A percentile compares a stretch with the other conserved stretches of the same genome.
Conservation (phyloP, 2,329 filamentous ascomycete species). For the Davidsoniella australis region DNA sequence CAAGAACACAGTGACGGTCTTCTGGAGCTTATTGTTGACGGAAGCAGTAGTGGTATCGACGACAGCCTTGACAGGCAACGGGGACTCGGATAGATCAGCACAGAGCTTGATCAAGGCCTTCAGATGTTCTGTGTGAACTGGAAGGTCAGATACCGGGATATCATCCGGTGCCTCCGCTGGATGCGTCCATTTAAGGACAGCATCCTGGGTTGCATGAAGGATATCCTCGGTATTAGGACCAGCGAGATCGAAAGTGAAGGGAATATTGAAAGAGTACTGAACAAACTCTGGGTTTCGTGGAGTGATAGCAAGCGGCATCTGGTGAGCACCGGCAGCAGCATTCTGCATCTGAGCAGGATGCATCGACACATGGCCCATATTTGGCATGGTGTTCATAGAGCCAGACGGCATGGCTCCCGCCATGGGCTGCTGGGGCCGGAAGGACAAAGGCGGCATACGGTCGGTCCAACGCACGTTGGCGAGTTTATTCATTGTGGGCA, state of each 20-base stretch:
- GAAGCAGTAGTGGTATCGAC: slow-evolving; percentile 63
- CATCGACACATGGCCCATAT: slow-evolving; percentile 21
- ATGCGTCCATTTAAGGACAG: slow-evolving; percentile 84
- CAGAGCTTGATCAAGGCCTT: slow-evolving; percentile 65
- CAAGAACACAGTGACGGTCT: slow-evolving; percentile 77
- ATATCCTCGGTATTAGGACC: slow-evolving; percentile 92
- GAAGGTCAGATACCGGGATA: slow-evolving; percentile 71
- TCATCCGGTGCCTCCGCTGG: slow-evolving; percentile 73
- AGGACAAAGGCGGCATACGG: slow-evolving; percentile 30
- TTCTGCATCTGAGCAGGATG: slow-evolving; percentile 23
- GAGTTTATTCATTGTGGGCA: slow-evolving; percentile 48
- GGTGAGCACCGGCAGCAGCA: slow-evolving; percentile 6
- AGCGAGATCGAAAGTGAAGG: slow-evolving; percentile 79
- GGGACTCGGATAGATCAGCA: slow-evolving; percentile 56
- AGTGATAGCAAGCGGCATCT: slow-evolving; percentile 9
- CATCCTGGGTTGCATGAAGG: slow-evolving; percentile 75
- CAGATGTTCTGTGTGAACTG: slow-evolving; percentile 80
- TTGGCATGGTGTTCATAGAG: slow-evolving; percentile 9
- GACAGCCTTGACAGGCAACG: slow-evolving; percentile 61
- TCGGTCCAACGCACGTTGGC: slow-evolving; percentile 57
- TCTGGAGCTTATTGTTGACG: slow-evolving; percentile 47
- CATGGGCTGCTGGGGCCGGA: slow-evolving; percentile 10
- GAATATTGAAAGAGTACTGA: slow-evolving; percentile 93
- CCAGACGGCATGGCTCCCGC: slow-evolving; percentile 4
- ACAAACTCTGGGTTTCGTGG: slow-evolving; percentile 22